These are phyloP conservation scores for Yamadazyma membranifaciens DNA, from an alignment of 1,139 yeast genomes.

Conservation along the genomic window DNA sequence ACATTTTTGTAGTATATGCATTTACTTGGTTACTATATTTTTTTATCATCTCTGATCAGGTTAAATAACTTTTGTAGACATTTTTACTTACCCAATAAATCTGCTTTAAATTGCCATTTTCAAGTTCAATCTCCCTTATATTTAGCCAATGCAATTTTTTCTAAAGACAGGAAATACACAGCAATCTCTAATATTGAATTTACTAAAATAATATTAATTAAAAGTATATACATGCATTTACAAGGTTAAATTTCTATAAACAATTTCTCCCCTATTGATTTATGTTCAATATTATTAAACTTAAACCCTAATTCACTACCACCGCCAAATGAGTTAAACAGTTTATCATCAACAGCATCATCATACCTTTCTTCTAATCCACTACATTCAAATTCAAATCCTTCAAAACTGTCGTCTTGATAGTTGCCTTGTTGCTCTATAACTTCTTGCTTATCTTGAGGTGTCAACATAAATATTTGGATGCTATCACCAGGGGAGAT, in stretches of 20 bases:
- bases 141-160: too few species aligned
- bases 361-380: slow-evolving; percentile 27
- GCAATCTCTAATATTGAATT: too few species aligned
- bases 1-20: neutral
- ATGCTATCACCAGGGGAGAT: slow-evolving; percentile 44
- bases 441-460: slow-evolving; percentile 18
- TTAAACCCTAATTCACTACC: slow-evolving; percentile 49
- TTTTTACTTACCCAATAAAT: too few species aligned
- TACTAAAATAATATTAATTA: too few species aligned
- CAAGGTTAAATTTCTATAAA: neutral
- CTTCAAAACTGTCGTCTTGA: slow-evolving; percentile 6
- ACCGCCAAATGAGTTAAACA: slow-evolving; percentile 35
- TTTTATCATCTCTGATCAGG: too few species aligned
- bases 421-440: neutral
- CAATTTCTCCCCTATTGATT: slow-evolving; percentile 40
- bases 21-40: neutral
- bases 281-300: slow-evolving; percentile 37
- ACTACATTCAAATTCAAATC: slow-evolving; percentile 31
- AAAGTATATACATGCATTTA: neutral
- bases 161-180: too few species aligned
- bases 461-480: slow-evolving; percentile 49
- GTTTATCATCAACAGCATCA: slow-evolving; percentile 9
- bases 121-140: too few species aligned
- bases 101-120: too few species aligned
- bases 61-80: too few species aligned